A percentile compares a stretch with the other conserved stretches of the same genome.
Conservation (phyloP, 345 rosid species). For the Nasturtium officinale region DNA sequence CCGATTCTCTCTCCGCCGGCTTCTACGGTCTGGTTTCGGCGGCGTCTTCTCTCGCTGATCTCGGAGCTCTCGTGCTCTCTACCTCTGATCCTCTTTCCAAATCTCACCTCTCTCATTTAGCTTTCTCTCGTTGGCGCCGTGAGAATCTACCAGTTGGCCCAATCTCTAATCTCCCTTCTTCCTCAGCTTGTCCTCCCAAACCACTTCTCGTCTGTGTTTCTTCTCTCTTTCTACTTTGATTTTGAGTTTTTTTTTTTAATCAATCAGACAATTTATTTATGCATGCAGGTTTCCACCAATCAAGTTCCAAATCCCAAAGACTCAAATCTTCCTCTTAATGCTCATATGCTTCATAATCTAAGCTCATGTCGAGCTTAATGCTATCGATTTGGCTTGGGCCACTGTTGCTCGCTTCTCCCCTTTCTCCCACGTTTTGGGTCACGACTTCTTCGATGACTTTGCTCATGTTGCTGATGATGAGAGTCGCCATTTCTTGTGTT, state of each 20-base stretch:
- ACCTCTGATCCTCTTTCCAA: conserved; percentile 66
- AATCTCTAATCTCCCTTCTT: conserved; percentile 56
- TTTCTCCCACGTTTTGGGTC: conserved; percentile 57
- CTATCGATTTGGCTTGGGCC: conserved; percentile 98
- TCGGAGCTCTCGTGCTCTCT: conserved; percentile 82
- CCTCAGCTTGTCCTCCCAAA: conserved; percentile 72
- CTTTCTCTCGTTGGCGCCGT: conserved; percentile 70
- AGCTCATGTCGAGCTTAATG: conserved; percentile 95
- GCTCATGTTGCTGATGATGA: conserved; percentile 97
- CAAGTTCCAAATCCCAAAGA: conserved; percentile 72
- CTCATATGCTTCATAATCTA: conserved; percentile 86
- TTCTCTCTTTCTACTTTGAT: neutral
- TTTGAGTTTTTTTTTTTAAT: neutral
- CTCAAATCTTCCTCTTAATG: conserved; percentile 84
- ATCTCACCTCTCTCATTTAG: conserved; percentile 74
- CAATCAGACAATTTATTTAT: neutral
- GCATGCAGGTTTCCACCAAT: conserved; percentile 67
- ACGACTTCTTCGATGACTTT: conserved; percentile 82
- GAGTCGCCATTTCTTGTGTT: conserved; percentile 95
- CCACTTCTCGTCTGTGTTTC: conserved; percentile 67
- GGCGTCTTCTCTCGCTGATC: conserved; percentile 83
- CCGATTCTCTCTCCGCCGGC: neutral
- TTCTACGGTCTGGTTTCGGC: conserved; percentile 28
- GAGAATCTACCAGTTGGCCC: conserved; percentile 66
- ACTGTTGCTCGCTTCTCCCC: conserved; percentile 92